phyloP scores from a whole-genome alignment of 345 rosid species.

The Erodium maritimum region DNA sequence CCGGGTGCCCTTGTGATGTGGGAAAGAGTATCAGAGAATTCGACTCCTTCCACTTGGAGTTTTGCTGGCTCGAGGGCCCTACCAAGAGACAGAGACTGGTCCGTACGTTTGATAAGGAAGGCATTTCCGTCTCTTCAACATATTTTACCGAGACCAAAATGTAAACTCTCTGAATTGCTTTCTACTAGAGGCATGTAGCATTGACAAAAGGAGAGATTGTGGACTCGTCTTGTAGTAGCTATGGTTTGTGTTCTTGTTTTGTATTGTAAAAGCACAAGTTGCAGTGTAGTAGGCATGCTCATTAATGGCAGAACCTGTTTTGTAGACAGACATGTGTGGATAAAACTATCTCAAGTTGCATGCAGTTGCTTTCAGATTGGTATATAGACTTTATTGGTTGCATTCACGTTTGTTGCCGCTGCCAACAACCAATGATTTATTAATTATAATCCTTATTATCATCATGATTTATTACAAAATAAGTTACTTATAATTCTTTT shows the following conservation, averaged over 20 bases:
- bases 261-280: no score
- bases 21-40: constrained; percentile 56
- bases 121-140: constrained; percentile 77
- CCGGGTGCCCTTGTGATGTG: constrained; percentile 69
- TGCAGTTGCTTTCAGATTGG: neutral
- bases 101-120: constrained; percentile 72
- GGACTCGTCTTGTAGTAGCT: no score
- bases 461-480: no score
- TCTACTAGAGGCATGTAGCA: no score
- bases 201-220: no score
- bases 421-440: neutral
- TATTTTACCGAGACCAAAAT: constrained; percentile 51
- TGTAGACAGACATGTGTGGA: no score
- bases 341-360: neutral
- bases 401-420: neutral
- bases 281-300: no score
- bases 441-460: no score
- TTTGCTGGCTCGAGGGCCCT: constrained; percentile 71
- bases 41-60: constrained; percentile 72
- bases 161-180: constrained; percentile 29
- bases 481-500: no score
- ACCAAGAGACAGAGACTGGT: constrained; percentile 66
- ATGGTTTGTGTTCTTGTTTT: neutral
- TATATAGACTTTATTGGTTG: neutral
- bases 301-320: no score